phyloP scores from a whole-genome alignment of 2,329 filamentous ascomycete genomes.

The Xylaria sp. region DNA sequence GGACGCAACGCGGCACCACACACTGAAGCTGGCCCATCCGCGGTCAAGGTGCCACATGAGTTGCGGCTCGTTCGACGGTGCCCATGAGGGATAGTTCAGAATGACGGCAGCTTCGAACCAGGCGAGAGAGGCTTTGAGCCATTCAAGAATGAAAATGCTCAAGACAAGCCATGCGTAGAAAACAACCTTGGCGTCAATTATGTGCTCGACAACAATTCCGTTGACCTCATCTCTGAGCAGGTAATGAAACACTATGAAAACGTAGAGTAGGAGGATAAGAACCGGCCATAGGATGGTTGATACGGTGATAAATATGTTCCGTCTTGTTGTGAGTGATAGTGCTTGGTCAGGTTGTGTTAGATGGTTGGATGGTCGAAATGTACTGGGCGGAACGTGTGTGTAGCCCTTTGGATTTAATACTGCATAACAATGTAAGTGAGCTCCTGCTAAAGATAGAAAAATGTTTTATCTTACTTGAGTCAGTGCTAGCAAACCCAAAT shows the following conservation, averaged over 20 bases:
- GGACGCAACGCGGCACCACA: slow-evolving; percentile 1
- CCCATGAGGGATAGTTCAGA: slow-evolving; percentile 10
- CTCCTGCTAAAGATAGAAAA: background rate
- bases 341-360: background rate
- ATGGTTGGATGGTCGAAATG: background rate
- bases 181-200: slow-evolving; percentile 12
- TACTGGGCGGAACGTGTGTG: background rate
- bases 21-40: slow-evolving; percentile 11
- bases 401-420: background rate
- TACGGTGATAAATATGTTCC: background rate
- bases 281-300: slow-evolving; percentile 8
- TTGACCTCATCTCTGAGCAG: slow-evolving; percentile 17
- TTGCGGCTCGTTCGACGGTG: slow-evolving; percentile 19
- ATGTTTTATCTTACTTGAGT: background rate
- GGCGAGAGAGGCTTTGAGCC: slow-evolving; percentile 18
- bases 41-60: slow-evolving; percentile 18
- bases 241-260: slow-evolving; percentile 18
- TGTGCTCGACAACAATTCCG: slow-evolving; percentile 15
- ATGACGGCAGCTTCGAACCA: slow-evolving; percentile 21
- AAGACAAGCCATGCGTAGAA: slow-evolving; percentile 25
- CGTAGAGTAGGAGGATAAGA: slow-evolving; percentile 11
- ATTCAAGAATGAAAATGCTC: slow-evolving; percentile 23
- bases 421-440: background rate
- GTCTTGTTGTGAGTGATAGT: background rate
- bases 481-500: background rate